Conservation (phyloP, 495 filamentous ascomycete species). For the Penicillium odoratum region DNA sequence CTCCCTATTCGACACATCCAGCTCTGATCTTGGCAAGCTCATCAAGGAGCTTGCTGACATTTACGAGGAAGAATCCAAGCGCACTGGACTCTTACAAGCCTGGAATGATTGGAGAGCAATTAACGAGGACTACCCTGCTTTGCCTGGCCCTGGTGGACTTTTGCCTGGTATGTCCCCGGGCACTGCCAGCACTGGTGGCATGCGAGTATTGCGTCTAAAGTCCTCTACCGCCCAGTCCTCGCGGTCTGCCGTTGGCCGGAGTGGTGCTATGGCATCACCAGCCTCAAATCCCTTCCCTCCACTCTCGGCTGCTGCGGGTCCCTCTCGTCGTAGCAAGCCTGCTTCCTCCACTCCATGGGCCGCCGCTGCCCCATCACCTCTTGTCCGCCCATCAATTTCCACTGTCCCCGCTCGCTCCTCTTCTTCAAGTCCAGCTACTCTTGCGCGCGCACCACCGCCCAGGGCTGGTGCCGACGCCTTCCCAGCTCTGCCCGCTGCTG, state of each 20-base stretch:
- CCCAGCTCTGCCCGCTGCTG: conserved; percentile 75
- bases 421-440: conserved; percentile 23
- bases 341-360: conserved; percentile 54
- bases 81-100: conserved; percentile 67
- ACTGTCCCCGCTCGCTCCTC: conserved; percentile 27
- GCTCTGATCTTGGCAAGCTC: conserved; percentile 79
- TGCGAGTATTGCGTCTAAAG: conserved; percentile 70
- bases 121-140: conserved; percentile 92
- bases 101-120: conserved; percentile 96
- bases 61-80: conserved; percentile 79
- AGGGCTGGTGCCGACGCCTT: conserved; percentile 53
- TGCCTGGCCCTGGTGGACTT: conserved; percentile 70
- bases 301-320: conserved; percentile 42
- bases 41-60: conserved; percentile 92
- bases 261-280: conserved; percentile 35
- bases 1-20: conserved; percentile 77
- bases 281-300: conserved; percentile 49
- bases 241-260: conserved; percentile 56
- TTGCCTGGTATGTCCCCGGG: conserved; percentile 47
- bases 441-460: conserved; percentile 10
- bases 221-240: conserved; percentile 74
- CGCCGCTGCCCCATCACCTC: conserved; percentile 30
- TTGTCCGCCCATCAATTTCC: conserved; percentile 30
- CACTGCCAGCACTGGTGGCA: conserved; percentile 43
- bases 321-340: conserved; percentile 27